Evolutionary conservation across 768 basidiomycete genomes (phyloP), one percentile per base, ranked within the genome.

Genomic region (Rubroboletus pulcherrimus): DNA sequence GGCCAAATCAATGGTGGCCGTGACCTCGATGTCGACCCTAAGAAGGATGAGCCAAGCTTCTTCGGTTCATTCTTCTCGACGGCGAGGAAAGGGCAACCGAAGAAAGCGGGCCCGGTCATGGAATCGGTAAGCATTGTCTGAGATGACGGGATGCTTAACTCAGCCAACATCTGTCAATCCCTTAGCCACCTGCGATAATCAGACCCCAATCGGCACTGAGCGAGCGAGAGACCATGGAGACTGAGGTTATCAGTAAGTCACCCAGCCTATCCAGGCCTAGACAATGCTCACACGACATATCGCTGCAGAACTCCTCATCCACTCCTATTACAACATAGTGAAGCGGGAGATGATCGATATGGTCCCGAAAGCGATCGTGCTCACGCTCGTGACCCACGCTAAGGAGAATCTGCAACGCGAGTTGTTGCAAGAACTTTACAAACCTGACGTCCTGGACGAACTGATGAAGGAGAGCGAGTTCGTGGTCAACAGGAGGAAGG

Each of bases 311-410:
- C 81, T 98, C 45, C 85, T 99, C 67, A 98, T 98, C 64, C 82
- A 90, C 70, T 97, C 93, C 5, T 98, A 98, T 74, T 98, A 90
- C 81, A 94, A 97, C 75, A 94, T 98, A 61, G 93, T 98, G 53
- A 98, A 99, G 77, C 88, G 95, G 55, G 96, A 98, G 74, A 93
- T 98, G 91, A 98, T 98, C 66, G 96, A 98, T 74, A 97, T 97
- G 93, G 91, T 98, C 26, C 96, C 96, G 8, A 99, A 99, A 73
- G 92, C 92, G 17, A 93, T 97, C 69, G 85, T 89, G 10, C 76
- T 91, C 60, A 98, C 92, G 15, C 84, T 98, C 35, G 96, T 99
- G 48, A 89, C 85, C 68, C 86, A 86, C 72, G 87, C 95, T 56
- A 98, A 97, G 74, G 97, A 98, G 74, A 85, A 91, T 71, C 77